A percentile compares a stretch with the other conserved stretches of the same genome.
These are phyloP conservation scores for Pelargonium australe DNA, from an alignment of 441 rosid genomes.

Conservation along the genomic window DNA sequence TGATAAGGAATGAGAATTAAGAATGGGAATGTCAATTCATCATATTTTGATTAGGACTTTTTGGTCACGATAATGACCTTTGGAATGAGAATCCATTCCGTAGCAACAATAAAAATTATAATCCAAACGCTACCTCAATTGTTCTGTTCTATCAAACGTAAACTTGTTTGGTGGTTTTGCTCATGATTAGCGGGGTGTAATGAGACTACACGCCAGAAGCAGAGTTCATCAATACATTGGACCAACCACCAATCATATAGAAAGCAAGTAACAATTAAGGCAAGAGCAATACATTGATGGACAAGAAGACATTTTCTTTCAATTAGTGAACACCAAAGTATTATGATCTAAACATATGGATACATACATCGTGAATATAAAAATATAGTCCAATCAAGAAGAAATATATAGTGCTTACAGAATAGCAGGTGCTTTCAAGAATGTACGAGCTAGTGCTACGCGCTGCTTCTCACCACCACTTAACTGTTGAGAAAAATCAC, in stretches of 20 bases:
- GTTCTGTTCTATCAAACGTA: not conserved
- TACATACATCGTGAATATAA: conserved; percentile 3
- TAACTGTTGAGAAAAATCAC: conserved; percentile 44
- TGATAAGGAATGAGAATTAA: too few species aligned
- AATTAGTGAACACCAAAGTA: too few species aligned
- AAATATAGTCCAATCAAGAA: conserved; percentile 7
- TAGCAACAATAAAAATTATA: too few species aligned
- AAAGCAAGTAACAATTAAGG: not conserved
- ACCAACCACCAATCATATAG: not conserved
- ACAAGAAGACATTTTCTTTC: not conserved
- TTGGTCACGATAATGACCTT: too few species aligned
- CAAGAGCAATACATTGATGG: conserved; percentile 5
- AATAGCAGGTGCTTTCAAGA: conserved; percentile 80
- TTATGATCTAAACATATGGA: too few species aligned
- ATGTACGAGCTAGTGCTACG: conserved; percentile 92
- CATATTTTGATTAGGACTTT: too few species aligned
- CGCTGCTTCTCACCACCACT: conserved; percentile 99
- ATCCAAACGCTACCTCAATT: not conserved
- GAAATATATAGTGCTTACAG: conserved; percentile 48
- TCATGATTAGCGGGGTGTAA: not conserved
- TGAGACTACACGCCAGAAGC: not conserved
- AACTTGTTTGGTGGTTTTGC: conserved; percentile 3
- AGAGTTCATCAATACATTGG: not conserved
- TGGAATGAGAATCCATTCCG: too few species aligned
- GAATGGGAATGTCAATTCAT: too few species aligned